Conservation (phyloP, 441 rosid genomes). For the Bocquillonia castaneifolia region DNA sequence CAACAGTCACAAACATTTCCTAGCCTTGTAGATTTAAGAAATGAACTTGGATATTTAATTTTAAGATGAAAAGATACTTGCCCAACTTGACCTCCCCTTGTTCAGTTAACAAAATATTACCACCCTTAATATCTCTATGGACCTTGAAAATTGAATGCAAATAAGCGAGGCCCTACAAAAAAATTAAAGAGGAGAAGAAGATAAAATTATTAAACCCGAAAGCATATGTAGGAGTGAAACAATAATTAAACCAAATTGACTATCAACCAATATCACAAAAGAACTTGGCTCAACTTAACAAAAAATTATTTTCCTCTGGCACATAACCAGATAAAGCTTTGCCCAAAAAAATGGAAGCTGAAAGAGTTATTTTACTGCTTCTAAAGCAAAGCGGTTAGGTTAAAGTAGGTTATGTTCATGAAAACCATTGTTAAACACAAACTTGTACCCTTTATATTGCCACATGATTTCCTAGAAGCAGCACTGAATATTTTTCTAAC, state of each 20-base stretch:
- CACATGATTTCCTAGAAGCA: not conserved
- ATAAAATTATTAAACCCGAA: not conserved
- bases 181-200: slow-evolving; percentile 7
- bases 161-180: slow-evolving; percentile 85
- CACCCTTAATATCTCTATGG: slow-evolving; percentile 98
- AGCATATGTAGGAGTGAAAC: not conserved
- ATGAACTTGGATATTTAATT: no score
- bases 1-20: slow-evolving; percentile 8
- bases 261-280: not conserved
- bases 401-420: slow-evolving; percentile 5
- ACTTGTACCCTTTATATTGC: not conserved
- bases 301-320: not conserved
- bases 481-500: slow-evolving; percentile 6
- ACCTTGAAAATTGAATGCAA: slow-evolving; percentile 97
- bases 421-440: not conserved
- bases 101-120: slow-evolving; percentile 95
- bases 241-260: not conserved
- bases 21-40: no score
- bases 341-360: not conserved
- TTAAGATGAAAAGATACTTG: slow-evolving; percentile 38
- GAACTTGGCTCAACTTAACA: not conserved
- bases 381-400: slow-evolving; percentile 1
- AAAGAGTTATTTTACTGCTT: not conserved
- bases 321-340: not conserved
- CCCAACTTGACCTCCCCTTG: slow-evolving; percentile 99